These are phyloP conservation scores for Penicillium sp. DNA, from an alignment of 2,329 filamentous ascomycete species.

Conservation along the genomic window DNA sequence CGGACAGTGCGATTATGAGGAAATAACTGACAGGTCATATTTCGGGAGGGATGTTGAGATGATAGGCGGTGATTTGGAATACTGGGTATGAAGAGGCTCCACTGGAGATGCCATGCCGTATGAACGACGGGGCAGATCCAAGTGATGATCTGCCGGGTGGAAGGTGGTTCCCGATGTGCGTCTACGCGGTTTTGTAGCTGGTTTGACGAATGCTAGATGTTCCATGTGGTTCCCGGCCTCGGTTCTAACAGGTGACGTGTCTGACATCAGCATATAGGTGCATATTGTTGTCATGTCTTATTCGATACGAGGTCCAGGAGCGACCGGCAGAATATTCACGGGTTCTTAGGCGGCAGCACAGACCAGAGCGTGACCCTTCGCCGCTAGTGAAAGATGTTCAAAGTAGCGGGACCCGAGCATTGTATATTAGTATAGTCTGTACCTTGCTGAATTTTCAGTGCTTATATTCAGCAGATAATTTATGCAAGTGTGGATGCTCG, in stretches of 20 bases:
- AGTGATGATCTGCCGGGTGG: not conserved
- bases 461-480: not conserved
- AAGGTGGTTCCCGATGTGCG: not conserved
- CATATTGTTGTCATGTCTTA: not conserved
- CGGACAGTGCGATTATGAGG: not conserved
- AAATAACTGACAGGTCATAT: constrained; percentile 6
- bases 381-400: not conserved
- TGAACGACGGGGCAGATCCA: not conserved
- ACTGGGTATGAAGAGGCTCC: not conserved
- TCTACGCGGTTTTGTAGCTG: no score
- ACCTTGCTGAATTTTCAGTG: not conserved
- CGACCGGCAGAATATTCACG: not conserved
- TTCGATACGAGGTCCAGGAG: not conserved
- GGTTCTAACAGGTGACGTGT: not conserved
- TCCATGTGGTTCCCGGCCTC: not conserved
- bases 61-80: not conserved
- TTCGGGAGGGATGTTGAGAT: not conserved
- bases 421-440: not conserved
- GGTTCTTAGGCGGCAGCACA: not conserved
- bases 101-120: not conserved
- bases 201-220: not conserved
- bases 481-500: no score
- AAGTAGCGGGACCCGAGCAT: not conserved
- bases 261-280: not conserved
- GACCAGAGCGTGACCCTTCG: not conserved